Base-by-base conservation (phyloP, 805 yeast species). In the Cyberlindnera subsufficiens region DNA sequence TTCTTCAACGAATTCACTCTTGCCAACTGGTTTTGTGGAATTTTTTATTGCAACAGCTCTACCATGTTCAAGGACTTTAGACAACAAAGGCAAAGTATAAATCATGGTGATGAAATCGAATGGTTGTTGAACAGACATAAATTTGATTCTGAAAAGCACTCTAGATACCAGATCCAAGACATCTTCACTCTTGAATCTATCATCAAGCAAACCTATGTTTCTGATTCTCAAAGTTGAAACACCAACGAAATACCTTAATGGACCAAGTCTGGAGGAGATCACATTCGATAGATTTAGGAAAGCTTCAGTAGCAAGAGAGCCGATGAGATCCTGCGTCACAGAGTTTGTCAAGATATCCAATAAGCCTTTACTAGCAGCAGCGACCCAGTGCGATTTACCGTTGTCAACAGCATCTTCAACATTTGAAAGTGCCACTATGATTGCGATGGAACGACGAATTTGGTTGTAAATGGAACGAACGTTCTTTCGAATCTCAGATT, bases 1-100 rank as follows among this genome's bases (percentile, higher is more conserved):
- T 59, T 86, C 96, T 42, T 87, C 91, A 27, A 75, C 75, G 59
- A 82, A 85, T 53, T 86, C 95, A 3, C 81, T 68, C 27, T 80
- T 82, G 1, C 72, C 67, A 9, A 66, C 61, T 3, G 67, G 72
- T 54, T 78, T 80, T 36, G 68, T 70, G 3, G 80, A 68, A 53
- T 75, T 77, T 48, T 68, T 73, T 41, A 75, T 54, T 1, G 84
- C 75, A 34, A 72, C 75, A 1, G 56, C 63, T 43, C 78, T 81
- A 45, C 95, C 93, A 37, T 72, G 75, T 42, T 78, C 78, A 50
- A 89, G 66, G 7, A 86, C 85, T 42, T 74, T 74, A 14, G 78
- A 75, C 38, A 91, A 62, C 48, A 91, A 64, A 1, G 98, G 97
- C 37, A 88, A 66, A 16, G 85, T 60, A 59, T 86, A 93, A 34